Percentiles rank a stretch among this genome's conserved stretches.
Evolutionary conservation across 306 rosid species (phyloP).

Genomic region (Luffa acutangula): DNA sequence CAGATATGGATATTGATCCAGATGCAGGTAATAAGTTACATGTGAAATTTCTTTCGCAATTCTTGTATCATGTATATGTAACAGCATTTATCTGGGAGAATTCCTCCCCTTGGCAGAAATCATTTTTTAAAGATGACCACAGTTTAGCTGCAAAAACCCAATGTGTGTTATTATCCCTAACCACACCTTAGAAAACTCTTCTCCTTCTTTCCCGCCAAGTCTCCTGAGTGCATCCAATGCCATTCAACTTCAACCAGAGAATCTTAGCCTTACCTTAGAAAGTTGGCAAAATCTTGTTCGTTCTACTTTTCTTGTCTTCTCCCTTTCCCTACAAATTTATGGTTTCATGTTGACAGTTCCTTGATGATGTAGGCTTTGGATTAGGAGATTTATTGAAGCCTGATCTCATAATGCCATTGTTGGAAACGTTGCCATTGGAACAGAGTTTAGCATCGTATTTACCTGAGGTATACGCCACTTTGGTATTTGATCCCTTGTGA

Average conservation of each 20-base stretch:
- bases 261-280: neutral
- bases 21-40: conserved; percentile 62
- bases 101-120: neutral
- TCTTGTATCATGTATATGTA: neutral
- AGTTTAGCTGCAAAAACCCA: neutral
- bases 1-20: conserved; percentile 57
- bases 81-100: neutral
- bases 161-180: neutral
- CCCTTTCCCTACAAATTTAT: neutral
- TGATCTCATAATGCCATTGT: conserved; percentile 75
- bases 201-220: neutral
- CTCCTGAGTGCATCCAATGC: neutral
- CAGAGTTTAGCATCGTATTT: conserved; percentile 64
- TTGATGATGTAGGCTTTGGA: conserved; percentile 48
- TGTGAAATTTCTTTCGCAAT: neutral
- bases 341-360: conserved; percentile 6
- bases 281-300: neutral
- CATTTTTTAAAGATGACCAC: neutral
- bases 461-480: conserved; percentile 60
- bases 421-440: conserved; percentile 63
- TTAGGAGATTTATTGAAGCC: conserved; percentile 87
- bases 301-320: neutral
- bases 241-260: neutral
- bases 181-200: neutral
- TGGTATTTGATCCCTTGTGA: conserved; percentile 9